These are phyloP conservation scores for Macrolepiota albuminosa DNA, from an alignment of 768 basidiomycete species.

Conservation along the genomic window DNA sequence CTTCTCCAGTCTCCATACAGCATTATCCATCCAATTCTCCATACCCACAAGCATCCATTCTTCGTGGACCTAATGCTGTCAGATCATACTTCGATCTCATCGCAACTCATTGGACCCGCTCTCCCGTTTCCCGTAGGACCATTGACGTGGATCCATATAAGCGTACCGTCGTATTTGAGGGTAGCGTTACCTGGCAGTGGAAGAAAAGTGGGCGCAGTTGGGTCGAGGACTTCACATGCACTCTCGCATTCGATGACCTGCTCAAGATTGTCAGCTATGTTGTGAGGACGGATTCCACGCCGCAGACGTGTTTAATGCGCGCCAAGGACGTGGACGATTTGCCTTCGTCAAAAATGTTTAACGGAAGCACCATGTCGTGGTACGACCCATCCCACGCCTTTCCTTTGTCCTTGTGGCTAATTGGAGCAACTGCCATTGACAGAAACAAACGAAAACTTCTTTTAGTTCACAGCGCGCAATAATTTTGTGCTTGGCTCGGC, in stretches of 20 bases:
- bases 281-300: slow-evolving; percentile 33
- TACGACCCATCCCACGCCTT: not conserved
- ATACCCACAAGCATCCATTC: slow-evolving; percentile 27
- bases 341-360: slow-evolving; percentile 18
- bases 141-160: slow-evolving; percentile 20
- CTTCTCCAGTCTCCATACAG: slow-evolving; percentile 32
- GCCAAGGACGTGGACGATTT: slow-evolving; percentile 30
- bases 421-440: not conserved
- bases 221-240: slow-evolving; percentile 42
- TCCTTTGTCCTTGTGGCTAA: not conserved
- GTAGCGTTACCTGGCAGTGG: slow-evolving; percentile 44
- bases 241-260: slow-evolving; percentile 38
- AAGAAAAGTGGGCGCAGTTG: slow-evolving; percentile 36
- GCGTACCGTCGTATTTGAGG: slow-evolving; percentile 28
- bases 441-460: slow-evolving; percentile 1
- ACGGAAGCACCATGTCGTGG: not conserved
- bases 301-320: slow-evolving; percentile 42
- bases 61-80: slow-evolving; percentile 39
- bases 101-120: slow-evolving; percentile 39
- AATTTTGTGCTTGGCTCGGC: slow-evolving; percentile 10
- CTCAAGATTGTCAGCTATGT: slow-evolving; percentile 37
- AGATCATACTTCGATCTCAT: slow-evolving; percentile 48
- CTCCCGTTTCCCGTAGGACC: slow-evolving; percentile 21
- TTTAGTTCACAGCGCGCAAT: not conserved
- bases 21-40: slow-evolving; percentile 33